Percentiles rank a stretch among this genome's conserved stretches.
phyloP scores from a whole-genome alignment of 768 basidiomycete genomes.

The Tulasnella sp. region DNA sequence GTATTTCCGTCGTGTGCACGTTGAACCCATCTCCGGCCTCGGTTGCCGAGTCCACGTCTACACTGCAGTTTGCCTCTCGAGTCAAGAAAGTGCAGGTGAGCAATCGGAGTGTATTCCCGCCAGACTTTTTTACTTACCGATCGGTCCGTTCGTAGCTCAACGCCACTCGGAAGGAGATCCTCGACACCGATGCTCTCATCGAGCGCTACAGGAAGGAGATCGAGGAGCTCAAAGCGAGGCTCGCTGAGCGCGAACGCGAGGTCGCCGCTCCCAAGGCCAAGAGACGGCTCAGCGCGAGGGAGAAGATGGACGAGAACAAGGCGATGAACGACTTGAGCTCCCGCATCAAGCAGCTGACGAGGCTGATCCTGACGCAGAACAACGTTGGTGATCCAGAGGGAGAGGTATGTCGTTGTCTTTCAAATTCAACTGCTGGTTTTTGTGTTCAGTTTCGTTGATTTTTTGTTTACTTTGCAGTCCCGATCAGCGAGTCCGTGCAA shows the following conservation, averaged over 20 bases:
- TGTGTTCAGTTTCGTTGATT: not conserved
- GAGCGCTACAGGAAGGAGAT: slow-evolving; percentile 93
- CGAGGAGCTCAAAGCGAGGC: slow-evolving; percentile 67
- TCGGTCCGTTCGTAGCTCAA: slow-evolving; percentile 37
- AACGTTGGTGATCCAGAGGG: slow-evolving; percentile 64
- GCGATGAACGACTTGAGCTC: slow-evolving; percentile 75
- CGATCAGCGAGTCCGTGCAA: slow-evolving; percentile 75
- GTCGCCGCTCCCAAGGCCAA: slow-evolving; percentile 28
- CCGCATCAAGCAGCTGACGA: slow-evolving; percentile 72
- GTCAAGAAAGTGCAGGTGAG: slow-evolving; percentile 78
- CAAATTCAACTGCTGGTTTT: not conserved
- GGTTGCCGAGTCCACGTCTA: slow-evolving; percentile 75
- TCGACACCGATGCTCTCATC: slow-evolving; percentile 87
- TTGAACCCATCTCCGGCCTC: slow-evolving; percentile 77
- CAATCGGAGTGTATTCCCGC: not conserved
- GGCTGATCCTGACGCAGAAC: slow-evolving; percentile 75
- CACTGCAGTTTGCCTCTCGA: slow-evolving; percentile 80
- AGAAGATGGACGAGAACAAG: slow-evolving; percentile 78
- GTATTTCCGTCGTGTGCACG: slow-evolving; percentile 93
- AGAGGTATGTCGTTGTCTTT: slow-evolving; percentile 25
- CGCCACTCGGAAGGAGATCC: slow-evolving; percentile 86
- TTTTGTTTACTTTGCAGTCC: slow-evolving; percentile 25
- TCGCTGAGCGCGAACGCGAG: slow-evolving; percentile 59
- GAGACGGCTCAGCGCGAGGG: slow-evolving; percentile 41
- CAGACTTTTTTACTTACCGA: not conserved